Conservation (phyloP, 2,329 filamentous ascomycete genomes). For the Aspergillus tanneri region DNA sequence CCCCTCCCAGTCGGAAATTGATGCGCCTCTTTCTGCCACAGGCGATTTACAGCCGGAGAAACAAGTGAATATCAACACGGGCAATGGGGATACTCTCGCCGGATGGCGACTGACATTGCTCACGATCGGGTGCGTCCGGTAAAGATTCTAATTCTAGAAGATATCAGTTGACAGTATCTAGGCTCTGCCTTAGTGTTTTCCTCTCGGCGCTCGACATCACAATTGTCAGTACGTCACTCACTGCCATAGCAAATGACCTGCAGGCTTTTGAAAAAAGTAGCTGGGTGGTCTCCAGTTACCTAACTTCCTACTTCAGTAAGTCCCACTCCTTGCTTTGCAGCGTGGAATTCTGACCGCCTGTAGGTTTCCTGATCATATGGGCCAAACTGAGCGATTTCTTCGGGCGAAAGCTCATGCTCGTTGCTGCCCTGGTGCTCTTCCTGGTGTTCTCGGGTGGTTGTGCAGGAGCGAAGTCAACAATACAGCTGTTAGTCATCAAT, state of each 20-base stretch:
- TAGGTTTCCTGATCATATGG: constrained; percentile 9
- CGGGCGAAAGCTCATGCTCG: neutral
- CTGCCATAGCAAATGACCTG: constrained; percentile 3
- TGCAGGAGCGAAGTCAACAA: neutral
- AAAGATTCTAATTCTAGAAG: neutral
- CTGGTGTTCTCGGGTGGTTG: constrained; percentile 5
- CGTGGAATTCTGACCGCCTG: too few relatives aligned
- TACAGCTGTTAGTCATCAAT: constrained; percentile 1
- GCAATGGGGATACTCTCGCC: too few relatives aligned
- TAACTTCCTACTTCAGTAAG: neutral
- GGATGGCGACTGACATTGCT: too few relatives aligned
- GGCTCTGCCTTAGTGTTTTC: neutral
- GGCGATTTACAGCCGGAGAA: too few relatives aligned
- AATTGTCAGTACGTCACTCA: constrained; percentile 6
- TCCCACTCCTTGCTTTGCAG: too few relatives aligned
- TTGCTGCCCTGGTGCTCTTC: constrained; percentile 1
- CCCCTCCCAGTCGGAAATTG: too few relatives aligned
- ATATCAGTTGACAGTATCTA: neutral
- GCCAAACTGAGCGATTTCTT: constrained; percentile 4
- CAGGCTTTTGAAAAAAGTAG: constrained; percentile 3
- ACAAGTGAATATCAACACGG: too few relatives aligned
- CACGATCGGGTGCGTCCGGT: too few relatives aligned
- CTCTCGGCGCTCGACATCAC: constrained; percentile 3
- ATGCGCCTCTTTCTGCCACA: too few relatives aligned
- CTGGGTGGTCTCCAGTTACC: constrained; percentile 5